Evolutionary conservation across 345 rosid genomes (phyloP).

Genomic region (Reutealis trisperma): DNA sequence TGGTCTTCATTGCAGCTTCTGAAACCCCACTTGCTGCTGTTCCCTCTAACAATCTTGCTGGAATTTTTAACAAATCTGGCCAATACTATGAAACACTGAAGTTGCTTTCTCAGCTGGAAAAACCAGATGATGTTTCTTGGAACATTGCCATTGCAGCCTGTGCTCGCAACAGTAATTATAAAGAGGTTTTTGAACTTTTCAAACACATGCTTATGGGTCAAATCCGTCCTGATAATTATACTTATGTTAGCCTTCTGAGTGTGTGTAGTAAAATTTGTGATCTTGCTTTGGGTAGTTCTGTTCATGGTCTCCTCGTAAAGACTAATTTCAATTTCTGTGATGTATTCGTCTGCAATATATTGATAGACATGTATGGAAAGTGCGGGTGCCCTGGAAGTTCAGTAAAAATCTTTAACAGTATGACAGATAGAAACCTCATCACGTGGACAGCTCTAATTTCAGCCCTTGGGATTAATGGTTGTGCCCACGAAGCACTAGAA

Average conservation of each 20-base stretch:
- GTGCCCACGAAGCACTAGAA: conserved; percentile 55
- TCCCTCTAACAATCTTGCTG: conserved; percentile 60
- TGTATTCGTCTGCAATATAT: conserved; percentile 58
- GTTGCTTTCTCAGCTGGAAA: conserved; percentile 68
- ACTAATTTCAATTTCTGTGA: conserved; percentile 51
- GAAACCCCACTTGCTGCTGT: conserved; percentile 38
- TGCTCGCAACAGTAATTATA: conserved; percentile 51
- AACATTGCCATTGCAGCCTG: conserved; percentile 77
- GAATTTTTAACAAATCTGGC: conserved; percentile 64
- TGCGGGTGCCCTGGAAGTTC: conserved; percentile 62
- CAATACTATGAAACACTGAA: conserved; percentile 55
- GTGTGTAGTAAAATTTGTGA: conserved; percentile 51
- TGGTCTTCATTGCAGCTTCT: conserved; percentile 43
- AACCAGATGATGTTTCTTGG: conserved; percentile 81
- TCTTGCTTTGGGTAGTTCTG: conserved; percentile 66
- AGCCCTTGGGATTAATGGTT: conserved; percentile 69
- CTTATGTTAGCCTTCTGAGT: conserved; percentile 69
- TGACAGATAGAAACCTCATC: conserved; percentile 55
- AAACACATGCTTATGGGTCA: conserved; percentile 51
- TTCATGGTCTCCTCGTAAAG: conserved; percentile 71
- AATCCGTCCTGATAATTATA: conserved; percentile 70
- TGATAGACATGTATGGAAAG: conserved; percentile 94
- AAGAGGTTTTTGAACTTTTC: conserved; percentile 64
- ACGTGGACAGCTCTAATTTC: conserved; percentile 85
- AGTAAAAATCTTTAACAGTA: conserved; percentile 45